These are phyloP conservation scores for Cladorrhinum sp. DNA, from an alignment of 2,329 filamentous ascomycete species.

Conservation along the genomic window DNA sequence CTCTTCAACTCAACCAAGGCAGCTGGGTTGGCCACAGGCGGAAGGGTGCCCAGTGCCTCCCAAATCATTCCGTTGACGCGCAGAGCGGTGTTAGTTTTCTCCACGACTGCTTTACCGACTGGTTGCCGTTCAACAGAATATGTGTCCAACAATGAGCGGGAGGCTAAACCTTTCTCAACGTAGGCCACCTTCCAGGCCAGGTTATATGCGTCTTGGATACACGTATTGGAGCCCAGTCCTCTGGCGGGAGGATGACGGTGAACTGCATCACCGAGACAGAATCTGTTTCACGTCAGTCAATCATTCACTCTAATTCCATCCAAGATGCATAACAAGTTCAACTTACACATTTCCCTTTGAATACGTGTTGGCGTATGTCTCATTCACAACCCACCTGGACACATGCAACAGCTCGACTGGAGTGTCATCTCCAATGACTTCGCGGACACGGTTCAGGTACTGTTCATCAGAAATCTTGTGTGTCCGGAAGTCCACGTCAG, in stretches of 20 bases:
- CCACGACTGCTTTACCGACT: constrained; percentile 40
- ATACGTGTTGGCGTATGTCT: constrained; percentile 52
- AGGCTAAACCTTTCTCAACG: constrained; percentile 36
- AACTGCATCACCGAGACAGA: constrained; percentile 50
- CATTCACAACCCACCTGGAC: constrained; percentile 53
- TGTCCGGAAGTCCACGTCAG: constrained; percentile 10
- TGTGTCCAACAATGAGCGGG: constrained; percentile 35
- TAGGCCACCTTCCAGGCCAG: constrained; percentile 48
- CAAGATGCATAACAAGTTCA: not conserved
- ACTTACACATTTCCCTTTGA: constrained; percentile 36
- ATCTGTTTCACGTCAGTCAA: constrained; percentile 20
- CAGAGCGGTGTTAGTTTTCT: constrained; percentile 27
- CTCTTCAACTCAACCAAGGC: constrained; percentile 35
- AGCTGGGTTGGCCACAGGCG: constrained; percentile 33
- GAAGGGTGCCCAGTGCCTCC: constrained; percentile 34
- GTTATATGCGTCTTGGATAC: constrained; percentile 48
- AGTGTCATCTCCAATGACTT: constrained; percentile 50
- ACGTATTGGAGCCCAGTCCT: constrained; percentile 51
- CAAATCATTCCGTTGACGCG: constrained; percentile 37
- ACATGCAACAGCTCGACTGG: constrained; percentile 46
- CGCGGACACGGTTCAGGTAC: constrained; percentile 40
- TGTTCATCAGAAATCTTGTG: constrained; percentile 37
- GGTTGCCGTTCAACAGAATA: constrained; percentile 42
- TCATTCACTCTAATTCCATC: too few species aligned
- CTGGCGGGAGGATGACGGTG: constrained; percentile 51